A percentile compares a stretch with the other conserved stretches of the same genome.
phyloP scores from a whole-genome alignment of 495 filamentous ascomycete genomes.

The Talaromyces stipitatus region DNA sequence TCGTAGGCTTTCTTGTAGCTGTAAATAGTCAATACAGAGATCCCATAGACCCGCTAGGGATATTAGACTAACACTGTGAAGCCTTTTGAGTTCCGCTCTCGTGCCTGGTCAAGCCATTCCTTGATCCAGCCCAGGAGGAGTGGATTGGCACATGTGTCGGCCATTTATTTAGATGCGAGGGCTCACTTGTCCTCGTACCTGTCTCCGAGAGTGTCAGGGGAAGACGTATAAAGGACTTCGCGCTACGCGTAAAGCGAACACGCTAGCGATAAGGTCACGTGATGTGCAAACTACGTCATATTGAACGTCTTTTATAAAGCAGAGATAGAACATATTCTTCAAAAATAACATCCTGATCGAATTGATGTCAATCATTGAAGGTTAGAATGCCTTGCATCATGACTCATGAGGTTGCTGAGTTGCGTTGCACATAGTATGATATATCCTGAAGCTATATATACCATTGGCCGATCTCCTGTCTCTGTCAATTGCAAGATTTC shows the following conservation, averaged over 20 bases:
- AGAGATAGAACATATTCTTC: too few relatives aligned
- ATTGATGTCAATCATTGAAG: too few relatives aligned
- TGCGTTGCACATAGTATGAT: neutral
- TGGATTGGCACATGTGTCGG: slow-evolving; percentile 58
- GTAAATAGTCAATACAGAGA: slow-evolving; percentile 8
- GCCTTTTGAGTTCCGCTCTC: slow-evolving; percentile 64
- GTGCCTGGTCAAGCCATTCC: slow-evolving; percentile 71
- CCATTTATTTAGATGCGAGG: too few relatives aligned
- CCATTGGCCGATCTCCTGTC: neutral
- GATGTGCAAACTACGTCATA: neutral
- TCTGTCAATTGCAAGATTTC: neutral
- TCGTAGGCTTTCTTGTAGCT: slow-evolving; percentile 76
- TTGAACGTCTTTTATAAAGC: too few relatives aligned
- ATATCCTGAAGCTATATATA: neutral
- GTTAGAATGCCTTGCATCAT: neutral
- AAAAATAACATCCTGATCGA: neutral
- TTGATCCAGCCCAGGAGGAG: slow-evolving; percentile 68
- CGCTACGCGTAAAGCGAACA: neutral
- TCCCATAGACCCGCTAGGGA: neutral
- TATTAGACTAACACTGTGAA: slow-evolving; percentile 41
- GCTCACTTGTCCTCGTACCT: neutral
- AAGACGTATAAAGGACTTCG: neutral
- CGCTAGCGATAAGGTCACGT: neutral
- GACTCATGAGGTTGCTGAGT: neutral
- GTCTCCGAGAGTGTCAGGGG: neutral